Evolutionary conservation across 768 basidiomycete genomes (phyloP), one percentile per base, ranked within the genome.

Genomic region (Epithele typhae): DNA sequence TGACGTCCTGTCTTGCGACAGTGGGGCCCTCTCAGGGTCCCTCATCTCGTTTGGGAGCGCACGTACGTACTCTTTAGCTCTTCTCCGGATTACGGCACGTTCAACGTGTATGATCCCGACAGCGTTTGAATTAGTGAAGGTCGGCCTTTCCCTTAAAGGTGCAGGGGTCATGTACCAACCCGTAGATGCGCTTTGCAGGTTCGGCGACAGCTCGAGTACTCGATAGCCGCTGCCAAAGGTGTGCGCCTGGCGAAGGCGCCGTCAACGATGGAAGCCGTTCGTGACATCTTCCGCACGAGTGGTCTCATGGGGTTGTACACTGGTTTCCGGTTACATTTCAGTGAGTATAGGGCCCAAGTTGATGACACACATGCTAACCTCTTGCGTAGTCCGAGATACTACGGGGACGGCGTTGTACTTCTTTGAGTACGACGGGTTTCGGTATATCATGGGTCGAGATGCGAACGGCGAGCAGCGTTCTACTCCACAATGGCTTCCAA

Each of bases 91-190:
- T 15, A 17, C n/a, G n/a, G n/a, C n/a, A n/a, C n/a, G n/a, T 19
- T 36, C 33, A 22, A 27, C 35, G 14, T 41, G 37, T 34, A 75
- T 40, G 46, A 49, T 51, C 19, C 35, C 17, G 8, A 17, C 35
- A 79, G 89, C 93, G 38, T 97, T 97, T 59, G 93, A 97, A 66
- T 84, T 97, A 32, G 91, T 97, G 61, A 97, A 97, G 77, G 92
- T 92, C 49, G 49, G 67, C 48, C 27, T 7, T 7, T 30, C 27
- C 27, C 27, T 30, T 14, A 30, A 7, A 30, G 8, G 27, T 30
- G 27, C 27, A 14, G 14, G n/a, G n/a, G n/a, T n/a, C n/a, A n/a
- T n/a, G 14, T 30, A 30, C 27, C 14, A 14, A 30, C 27, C 8
- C 27, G 7, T 7, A 14, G 27, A 30, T 30, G 7, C 8, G 8